Evolutionary conservation across 139 green algal genomes (phyloP).

Genomic region (Marvania coccoides): DNA sequence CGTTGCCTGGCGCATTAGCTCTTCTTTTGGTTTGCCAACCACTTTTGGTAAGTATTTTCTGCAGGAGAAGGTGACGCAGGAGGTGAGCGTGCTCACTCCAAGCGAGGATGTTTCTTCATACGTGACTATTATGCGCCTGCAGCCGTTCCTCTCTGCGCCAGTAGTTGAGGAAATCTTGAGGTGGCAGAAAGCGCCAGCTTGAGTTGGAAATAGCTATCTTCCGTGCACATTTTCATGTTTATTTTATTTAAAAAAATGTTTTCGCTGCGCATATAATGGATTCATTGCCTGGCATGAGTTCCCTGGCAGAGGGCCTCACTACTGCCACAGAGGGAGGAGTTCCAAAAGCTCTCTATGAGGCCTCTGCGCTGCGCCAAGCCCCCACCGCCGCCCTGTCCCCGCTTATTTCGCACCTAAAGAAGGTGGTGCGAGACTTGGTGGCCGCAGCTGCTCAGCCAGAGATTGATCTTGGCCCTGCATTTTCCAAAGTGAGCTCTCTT

Average conservation of each 20-base stretch:
- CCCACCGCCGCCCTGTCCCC: neutral
- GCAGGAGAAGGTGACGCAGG: neutral
- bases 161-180: neutral
- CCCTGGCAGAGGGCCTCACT: too few relatives aligned
- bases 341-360: neutral
- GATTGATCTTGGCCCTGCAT: too few relatives aligned
- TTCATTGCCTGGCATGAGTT: too few relatives aligned
- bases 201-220: too few relatives aligned
- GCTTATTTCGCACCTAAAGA: neutral
- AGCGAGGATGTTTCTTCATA: constrained; percentile 7
- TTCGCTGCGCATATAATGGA: too few relatives aligned
- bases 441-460: neutral
- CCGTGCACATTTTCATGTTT: too few relatives aligned
- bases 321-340: too few relatives aligned
- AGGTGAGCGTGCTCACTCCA: neutral
- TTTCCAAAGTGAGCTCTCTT: too few relatives aligned
- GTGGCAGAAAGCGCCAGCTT: neutral
- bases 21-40: too few relatives aligned
- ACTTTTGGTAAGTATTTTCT: too few relatives aligned
- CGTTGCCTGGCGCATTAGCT: too few relatives aligned
- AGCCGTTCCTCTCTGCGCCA: neutral
- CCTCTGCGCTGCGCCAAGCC: neutral
- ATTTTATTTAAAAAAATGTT: too few relatives aligned
- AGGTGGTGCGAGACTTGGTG: neutral
- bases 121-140: neutral